Evolutionary conservation across 495 filamentous ascomycete species (phyloP).

Genomic region (Cercophora samala): DNA sequence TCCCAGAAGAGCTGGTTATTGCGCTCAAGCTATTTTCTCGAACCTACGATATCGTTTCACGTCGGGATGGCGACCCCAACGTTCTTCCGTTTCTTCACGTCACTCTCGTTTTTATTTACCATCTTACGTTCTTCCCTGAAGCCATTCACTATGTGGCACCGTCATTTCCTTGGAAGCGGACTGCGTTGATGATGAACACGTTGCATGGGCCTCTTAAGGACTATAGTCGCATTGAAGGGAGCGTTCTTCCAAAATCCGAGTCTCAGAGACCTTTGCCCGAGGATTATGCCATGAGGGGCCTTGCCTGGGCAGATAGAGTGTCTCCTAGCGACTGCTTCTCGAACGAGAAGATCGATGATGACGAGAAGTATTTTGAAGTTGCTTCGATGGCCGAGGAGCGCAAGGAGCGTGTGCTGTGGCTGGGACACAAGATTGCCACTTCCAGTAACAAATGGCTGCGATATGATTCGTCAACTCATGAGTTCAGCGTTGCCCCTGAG

Average conservation of each 20-base stretch:
- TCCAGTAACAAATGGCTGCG: slow-evolving; percentile 34
- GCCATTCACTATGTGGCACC: slow-evolving; percentile 45
- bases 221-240: slow-evolving; percentile 47
- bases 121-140: slow-evolving; percentile 49
- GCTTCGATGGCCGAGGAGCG: slow-evolving; percentile 62
- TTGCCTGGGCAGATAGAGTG: slow-evolving; percentile 66
- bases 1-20: slow-evolving; percentile 26
- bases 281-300: slow-evolving; percentile 76
- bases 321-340: slow-evolving; percentile 70
- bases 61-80: slow-evolving; percentile 59
- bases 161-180: slow-evolving; percentile 61
- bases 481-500: slow-evolving; percentile 34
- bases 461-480: slow-evolving; percentile 32
- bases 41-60: slow-evolving; percentile 53
- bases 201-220: slow-evolving; percentile 46
- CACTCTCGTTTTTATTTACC: slow-evolving; percentile 65
- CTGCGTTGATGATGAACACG: slow-evolving; percentile 65
- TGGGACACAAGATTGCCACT: slow-evolving; percentile 57
- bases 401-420: slow-evolving; percentile 70
- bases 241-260: slow-evolving; percentile 24
- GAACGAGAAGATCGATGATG: slow-evolving; percentile 66
- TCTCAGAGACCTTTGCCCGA: slow-evolving; percentile 67
- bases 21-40: slow-evolving; percentile 29
- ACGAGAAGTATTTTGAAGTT: slow-evolving; percentile 69
- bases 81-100: slow-evolving; percentile 66